These are phyloP conservation scores for Pseudoturritis turrita DNA, from an alignment of 345 rosid genomes.

Conservation along the genomic window DNA sequence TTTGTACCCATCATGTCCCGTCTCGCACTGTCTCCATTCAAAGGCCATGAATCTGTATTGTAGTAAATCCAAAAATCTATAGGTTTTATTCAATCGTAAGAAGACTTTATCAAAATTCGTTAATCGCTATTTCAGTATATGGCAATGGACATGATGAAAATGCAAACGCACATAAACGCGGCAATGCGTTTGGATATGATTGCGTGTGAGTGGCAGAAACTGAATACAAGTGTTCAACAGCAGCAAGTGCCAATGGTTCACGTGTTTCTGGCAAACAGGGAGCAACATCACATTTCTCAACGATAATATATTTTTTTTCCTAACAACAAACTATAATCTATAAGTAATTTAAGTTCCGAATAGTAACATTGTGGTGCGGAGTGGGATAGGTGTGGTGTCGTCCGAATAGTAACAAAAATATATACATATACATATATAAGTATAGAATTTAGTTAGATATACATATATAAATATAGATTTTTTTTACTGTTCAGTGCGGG, in stretches of 20 bases:
- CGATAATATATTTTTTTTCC: too few relatives aligned
- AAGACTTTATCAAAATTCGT: neutral
- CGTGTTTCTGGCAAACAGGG: slow-evolving; percentile 8
- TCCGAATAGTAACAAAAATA: too few relatives aligned
- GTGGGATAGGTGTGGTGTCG: too few relatives aligned
- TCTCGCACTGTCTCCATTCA: too few relatives aligned
- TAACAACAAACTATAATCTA: neutral
- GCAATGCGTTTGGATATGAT: neutral
- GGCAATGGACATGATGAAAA: neutral
- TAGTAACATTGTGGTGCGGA: too few relatives aligned
- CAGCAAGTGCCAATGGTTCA: slow-evolving; percentile 17
- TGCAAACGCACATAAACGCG: neutral
- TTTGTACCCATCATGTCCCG: too few relatives aligned
- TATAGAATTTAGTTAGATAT: too few relatives aligned
- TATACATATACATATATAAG: too few relatives aligned
- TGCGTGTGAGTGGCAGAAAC: slow-evolving; percentile 5
- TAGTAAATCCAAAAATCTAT: neutral
- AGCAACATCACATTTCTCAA: slow-evolving; percentile 20
- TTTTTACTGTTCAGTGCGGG: too few relatives aligned
- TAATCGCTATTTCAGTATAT: neutral
- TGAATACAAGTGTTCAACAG: neutral
- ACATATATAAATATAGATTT: too few relatives aligned
- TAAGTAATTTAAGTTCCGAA: too few relatives aligned
- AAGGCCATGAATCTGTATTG: neutral
- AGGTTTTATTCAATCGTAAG: neutral